Evolutionary conservation across 495 filamentous ascomycete species (phyloP), one percentile per base, ranked within the genome.

Genomic region (Penicillium taxi): DNA sequence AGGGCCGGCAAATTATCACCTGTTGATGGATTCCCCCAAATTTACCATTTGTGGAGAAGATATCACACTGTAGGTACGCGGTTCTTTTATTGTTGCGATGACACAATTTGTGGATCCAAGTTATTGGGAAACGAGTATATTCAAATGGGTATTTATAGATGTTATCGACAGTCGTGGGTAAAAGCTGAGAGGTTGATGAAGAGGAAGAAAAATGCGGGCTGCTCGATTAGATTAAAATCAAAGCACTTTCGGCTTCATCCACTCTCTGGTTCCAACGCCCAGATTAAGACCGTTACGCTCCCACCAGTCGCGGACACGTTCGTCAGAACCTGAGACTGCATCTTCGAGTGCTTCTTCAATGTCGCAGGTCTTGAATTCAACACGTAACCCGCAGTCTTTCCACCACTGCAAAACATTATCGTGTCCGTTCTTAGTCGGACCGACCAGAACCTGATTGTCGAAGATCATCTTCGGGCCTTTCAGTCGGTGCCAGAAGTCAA

Each of bases 311-410:
- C 82, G 72, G 9, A 93, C 86, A 28, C 74, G 74, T 27, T 73
- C 71, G 44, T 81, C 80, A 37, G 73, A 61, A 28, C 67, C 62
- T 47, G 70, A 59, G 41, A 80, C 69, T 14, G 80, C 80, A 51
- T 94, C 88, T 56, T 96, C 89, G 38, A 96, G 65, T 7, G 89
- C 88, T 61, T 94, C 89, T 56, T 95, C 88, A 44, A 96, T 86
- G 64, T 94, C 86, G 46, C 87, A 94, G 6, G 88, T 93, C 63
- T 89, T 90, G 55, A 94, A 96, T 58, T 94, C 86, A 9, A 94
- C 87, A 8, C 69, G 64, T 25, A 85, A 70, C 0, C 81, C 81
- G 42, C 80, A 84, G 32, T 64, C 59, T 42, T 82, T 83, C 89
- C 89, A 96, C 88, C 88, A 96, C 52, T 94, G 84, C 9, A 96